Evolutionary conservation across 805 yeast genomes (phyloP).

Genomic region (Kodamaea neixiangensis): DNA sequence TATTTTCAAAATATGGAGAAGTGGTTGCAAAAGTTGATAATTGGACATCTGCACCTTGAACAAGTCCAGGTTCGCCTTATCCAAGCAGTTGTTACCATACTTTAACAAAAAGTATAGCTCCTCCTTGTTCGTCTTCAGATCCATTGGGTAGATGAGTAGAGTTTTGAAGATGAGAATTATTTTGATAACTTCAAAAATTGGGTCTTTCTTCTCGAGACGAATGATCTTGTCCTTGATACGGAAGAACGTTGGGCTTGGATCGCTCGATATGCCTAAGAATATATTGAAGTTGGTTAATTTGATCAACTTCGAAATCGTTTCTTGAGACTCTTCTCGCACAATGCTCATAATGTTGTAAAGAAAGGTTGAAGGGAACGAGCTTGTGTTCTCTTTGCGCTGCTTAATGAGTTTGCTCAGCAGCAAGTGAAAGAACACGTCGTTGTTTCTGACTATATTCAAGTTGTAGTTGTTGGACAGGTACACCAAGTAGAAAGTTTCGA

Average conservation of each 20-base stretch:
- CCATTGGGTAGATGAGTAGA: slow-evolving; percentile 22
- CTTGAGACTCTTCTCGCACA: slow-evolving; percentile 10
- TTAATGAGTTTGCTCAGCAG: slow-evolving; percentile 9
- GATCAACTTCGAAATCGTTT: slow-evolving; percentile 7
- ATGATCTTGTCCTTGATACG: slow-evolving; percentile 9
- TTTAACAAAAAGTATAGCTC: slow-evolving; percentile 22
- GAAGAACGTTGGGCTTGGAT: slow-evolving; percentile 3
- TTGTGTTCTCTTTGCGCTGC: slow-evolving; percentile 9
- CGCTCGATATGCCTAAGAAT: neutral
- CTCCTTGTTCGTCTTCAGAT: slow-evolving; percentile 15
- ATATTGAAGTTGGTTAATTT: slow-evolving; percentile 15
- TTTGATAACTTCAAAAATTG: slow-evolving; percentile 16
- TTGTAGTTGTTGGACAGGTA: slow-evolving; percentile 19
- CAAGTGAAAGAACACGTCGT: slow-evolving; percentile 15
- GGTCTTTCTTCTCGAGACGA: slow-evolving; percentile 8
- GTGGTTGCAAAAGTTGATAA: slow-evolving; percentile 33
- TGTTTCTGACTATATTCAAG: slow-evolving; percentile 14
- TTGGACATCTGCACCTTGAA: slow-evolving; percentile 28
- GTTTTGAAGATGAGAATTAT: slow-evolving; percentile 24
- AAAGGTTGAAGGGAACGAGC: slow-evolving; percentile 13
- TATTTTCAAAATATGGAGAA: slow-evolving; percentile 32
- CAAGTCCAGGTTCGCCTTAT: slow-evolving; percentile 16
- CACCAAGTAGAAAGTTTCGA: slow-evolving; percentile 25
- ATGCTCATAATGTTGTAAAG: slow-evolving; percentile 12
- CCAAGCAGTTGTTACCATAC: slow-evolving; percentile 15